These are phyloP conservation scores for Paradendryphiella salina DNA, from an alignment of 2,329 filamentous ascomycete species.

Conservation along the genomic window DNA sequence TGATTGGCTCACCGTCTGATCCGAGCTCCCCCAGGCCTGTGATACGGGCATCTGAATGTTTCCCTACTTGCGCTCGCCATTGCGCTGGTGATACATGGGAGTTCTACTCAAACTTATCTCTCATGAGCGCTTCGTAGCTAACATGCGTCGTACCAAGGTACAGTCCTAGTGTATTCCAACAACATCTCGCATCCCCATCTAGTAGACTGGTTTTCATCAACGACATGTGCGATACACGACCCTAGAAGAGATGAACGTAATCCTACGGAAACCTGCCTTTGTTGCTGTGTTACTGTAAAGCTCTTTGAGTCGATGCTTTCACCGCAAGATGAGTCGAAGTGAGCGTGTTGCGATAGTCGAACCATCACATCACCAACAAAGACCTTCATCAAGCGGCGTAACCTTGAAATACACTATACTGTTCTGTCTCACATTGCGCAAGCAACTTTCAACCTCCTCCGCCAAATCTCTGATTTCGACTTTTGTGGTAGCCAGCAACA, in stretches of 20 bases:
- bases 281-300: neutral
- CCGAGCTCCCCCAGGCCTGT: neutral
- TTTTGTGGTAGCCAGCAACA: neutral
- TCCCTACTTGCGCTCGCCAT: constrained; percentile 2
- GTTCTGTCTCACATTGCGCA: neutral
- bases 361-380: constrained; percentile 1
- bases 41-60: neutral
- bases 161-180: neutral
- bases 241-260: neutral
- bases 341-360: constrained; percentile 8
- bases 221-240: neutral
- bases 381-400: neutral
- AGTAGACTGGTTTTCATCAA: neutral
- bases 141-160: neutral
- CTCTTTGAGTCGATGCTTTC: neutral
- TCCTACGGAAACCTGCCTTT: neutral
- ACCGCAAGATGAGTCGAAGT: constrained; percentile 18
- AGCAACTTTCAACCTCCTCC: neutral
- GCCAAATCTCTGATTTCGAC: neutral
- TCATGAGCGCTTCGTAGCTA: neutral
- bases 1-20: constrained; percentile 4
- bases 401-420: neutral
- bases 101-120: neutral
- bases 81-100: neutral
- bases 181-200: neutral